Percentiles rank a stretch among this genome's conserved stretches.
Conservation (phyloP, 1,284 basidiomycete species). For the Pseudozyma sp. region DNA sequence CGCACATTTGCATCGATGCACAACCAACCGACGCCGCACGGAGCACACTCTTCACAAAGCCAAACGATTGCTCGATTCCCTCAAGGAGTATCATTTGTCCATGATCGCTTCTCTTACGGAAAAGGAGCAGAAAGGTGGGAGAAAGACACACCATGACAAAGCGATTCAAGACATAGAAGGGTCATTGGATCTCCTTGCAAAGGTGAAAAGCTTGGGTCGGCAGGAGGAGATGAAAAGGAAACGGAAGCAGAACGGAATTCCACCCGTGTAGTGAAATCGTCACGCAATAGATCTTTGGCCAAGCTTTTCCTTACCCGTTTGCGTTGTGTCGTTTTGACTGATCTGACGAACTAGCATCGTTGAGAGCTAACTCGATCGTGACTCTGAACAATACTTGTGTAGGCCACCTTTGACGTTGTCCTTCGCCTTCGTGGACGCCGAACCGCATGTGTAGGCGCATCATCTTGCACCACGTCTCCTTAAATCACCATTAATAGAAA, state of each 20-base stretch:
- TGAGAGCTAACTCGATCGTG: too few species aligned
- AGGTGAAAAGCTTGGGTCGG: background rate
- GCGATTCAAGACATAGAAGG: background rate
- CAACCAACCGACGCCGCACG: conserved; percentile 21
- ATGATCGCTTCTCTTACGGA: background rate
- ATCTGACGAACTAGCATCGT: too few species aligned
- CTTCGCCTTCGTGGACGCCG: too few species aligned
- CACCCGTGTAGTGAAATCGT: background rate
- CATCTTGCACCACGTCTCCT: too few species aligned
- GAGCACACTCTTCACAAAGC: conserved; percentile 23
- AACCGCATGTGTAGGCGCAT: too few species aligned
- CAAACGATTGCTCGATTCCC: conserved; percentile 1
- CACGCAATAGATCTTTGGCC: too few species aligned
- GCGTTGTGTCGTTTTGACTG: too few species aligned
- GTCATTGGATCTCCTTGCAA: background rate
- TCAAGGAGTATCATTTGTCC: conserved; percentile 2
- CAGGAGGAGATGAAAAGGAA: background rate
- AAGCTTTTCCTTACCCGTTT: too few species aligned
- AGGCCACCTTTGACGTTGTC: too few species aligned
- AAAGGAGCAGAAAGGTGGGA: background rate
- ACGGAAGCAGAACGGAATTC: background rate
- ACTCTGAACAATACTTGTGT: too few species aligned
- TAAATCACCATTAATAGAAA: too few species aligned
- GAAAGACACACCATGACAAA: background rate
- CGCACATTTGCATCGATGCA: conserved; percentile 9